phyloP scores from a whole-genome alignment of 176 grass and related monocot genomes.

The Pontederia crassipes region DNA sequence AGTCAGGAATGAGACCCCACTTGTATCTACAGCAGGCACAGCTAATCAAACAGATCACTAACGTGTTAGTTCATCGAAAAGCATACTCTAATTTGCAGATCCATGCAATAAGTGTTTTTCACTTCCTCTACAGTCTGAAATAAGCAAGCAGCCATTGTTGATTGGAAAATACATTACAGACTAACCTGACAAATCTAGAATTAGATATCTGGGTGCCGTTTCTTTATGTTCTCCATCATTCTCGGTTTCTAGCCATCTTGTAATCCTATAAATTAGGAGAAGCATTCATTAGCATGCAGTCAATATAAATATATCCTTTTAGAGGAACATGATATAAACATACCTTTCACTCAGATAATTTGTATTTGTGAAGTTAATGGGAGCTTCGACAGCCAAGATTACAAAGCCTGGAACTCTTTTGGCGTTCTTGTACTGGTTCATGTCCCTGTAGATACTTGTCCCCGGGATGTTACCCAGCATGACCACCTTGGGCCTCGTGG shows the following conservation, averaged over 20 bases:
- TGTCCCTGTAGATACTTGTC: slow-evolving; percentile 73
- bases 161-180: background rate
- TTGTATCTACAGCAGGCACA: slow-evolving; percentile 69
- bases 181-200: slow-evolving; percentile 81
- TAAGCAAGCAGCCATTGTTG: background rate
- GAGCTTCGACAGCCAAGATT: slow-evolving; percentile 73
- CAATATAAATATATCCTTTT: background rate
- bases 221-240: slow-evolving; percentile 29
- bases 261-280: slow-evolving; percentile 36
- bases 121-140: no score
- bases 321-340: background rate
- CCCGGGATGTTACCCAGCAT: slow-evolving; percentile 67
- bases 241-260: slow-evolving; percentile 88
- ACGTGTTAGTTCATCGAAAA: slow-evolving; percentile 4
- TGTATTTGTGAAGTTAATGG: slow-evolving; percentile 91
- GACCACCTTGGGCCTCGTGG: slow-evolving; percentile 72
- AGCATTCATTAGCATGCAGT: background rate
- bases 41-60: slow-evolving; percentile 18
- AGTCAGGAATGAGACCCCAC: slow-evolving; percentile 64
- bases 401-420: slow-evolving; percentile 77
- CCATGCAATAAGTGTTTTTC: background rate
- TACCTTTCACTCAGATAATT: slow-evolving; percentile 94
- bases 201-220: slow-evolving; percentile 34
- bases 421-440: slow-evolving; percentile 81
- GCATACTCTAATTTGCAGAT: background rate